Base-by-base conservation (phyloP, 192 early-diverging fungal genomes). In the Coemansia biformis region DNA sequence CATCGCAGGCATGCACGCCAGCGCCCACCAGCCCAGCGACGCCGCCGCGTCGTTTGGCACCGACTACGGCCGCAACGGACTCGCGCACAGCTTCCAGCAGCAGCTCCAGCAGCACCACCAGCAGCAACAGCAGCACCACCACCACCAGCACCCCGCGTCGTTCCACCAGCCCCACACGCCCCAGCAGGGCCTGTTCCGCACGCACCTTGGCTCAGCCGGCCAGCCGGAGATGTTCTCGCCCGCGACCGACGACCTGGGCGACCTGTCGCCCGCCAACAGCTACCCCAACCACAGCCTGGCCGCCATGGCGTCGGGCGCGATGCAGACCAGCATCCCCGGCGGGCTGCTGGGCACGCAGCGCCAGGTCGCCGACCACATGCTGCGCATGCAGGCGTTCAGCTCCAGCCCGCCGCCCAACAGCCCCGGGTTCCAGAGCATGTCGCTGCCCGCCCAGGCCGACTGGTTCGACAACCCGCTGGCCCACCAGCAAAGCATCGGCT, bases 381-480 rank as follows among this genome's bases (percentile, higher is more conserved):
- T 75, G 40, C 56, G 60, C 44, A 65, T 75, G 60, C 55, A 60
- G 42, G 46, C 46, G 10, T 50, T 70, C 22, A 63, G 54, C 57
- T 43, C 47, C 51, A 64, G 66, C 54, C 63, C 61, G 35, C 54
- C 53, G 40, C 48, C 54, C 16, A 46, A 22, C 17, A 66, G 63
- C 38, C 76, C 72, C 11, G 50, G 37, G 24, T 80, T 76, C 60
- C 78, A 80, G 48, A 80, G 78, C 60, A 80, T 80, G 76, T 80
- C 78, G 39, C 72, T 80, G 59, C 78, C 78, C 1, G 61, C 52
- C 5, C 66, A 76, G 51, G 57, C 57, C 14, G 75, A 78, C 41
- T 76, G 76, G 76, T 69, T 80, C 26, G 63, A 66, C 24, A 61
- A 43, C 57, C 61, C 53, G 24, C 58, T 77, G 54, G 71, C 68